phyloP scores from a whole-genome alignment of 139 green algal genomes.

The Dunaliella primolecta region DNA sequence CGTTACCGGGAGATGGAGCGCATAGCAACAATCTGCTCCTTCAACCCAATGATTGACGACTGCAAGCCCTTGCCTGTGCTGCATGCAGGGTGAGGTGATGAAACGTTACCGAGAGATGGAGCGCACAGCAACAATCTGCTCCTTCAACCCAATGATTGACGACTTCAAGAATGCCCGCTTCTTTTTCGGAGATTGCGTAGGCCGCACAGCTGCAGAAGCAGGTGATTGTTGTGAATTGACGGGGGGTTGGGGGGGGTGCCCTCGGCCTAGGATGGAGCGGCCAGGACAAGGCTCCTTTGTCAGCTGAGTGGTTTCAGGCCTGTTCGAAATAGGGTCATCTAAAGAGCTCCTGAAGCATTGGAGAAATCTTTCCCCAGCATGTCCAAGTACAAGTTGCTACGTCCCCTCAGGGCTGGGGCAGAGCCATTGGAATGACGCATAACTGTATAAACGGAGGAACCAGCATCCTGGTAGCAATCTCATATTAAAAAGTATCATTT shows the following conservation, averaged over 20 bases:
- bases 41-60: conserved; percentile 75
- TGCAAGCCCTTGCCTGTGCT: not conserved
- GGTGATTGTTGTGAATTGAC: not conserved
- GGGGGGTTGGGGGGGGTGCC: too few species aligned
- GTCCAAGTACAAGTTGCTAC: too few species aligned
- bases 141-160: conserved; percentile 84
- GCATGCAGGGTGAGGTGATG: conserved; percentile 53
- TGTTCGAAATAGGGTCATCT: too few species aligned
- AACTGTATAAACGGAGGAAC: too few species aligned
- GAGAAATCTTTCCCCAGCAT: too few species aligned
- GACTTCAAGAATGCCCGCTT: conserved; percentile 81
- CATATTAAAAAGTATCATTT: too few species aligned
- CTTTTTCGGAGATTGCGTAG: conserved; percentile 39
- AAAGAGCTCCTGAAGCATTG: too few species aligned
- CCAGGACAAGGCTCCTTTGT: not conserved
- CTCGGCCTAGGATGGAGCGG: too few species aligned
- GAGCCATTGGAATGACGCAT: too few species aligned
- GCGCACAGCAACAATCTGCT: conserved; percentile 43
- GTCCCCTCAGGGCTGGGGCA: too few species aligned
- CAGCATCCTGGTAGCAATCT: too few species aligned
- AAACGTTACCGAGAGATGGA: conserved; percentile 44
- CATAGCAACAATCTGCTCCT: conserved; percentile 54
- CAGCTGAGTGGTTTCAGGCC: too few species aligned
- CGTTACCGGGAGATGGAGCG: conserved; percentile 40
- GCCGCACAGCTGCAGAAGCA: not conserved